Base-by-base conservation (phyloP, 495 filamentous ascomycete species). In the Immersiella caudata region DNA sequence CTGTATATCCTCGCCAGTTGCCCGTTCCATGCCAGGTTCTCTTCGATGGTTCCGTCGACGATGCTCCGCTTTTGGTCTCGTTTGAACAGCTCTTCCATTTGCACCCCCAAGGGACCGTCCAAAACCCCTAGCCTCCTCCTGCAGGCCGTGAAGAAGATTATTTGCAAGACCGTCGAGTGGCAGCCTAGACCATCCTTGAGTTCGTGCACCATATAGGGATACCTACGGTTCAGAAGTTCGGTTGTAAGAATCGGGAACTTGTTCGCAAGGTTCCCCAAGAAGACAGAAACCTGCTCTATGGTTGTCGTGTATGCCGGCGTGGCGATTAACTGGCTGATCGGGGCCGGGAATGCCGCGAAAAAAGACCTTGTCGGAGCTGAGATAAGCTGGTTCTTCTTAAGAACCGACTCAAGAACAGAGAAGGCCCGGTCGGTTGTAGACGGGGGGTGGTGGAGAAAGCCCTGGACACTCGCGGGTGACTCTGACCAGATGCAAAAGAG, bases 121-220 rank as follows among this genome's bases (percentile, higher is more conserved):
- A 25, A 22, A 2, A 80, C 69, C 0, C 77, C 80, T 14, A 82
- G 50, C 24, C 67, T 70, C 63, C 79, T 76, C 33, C 83, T 78
- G 9, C 84, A 80, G 0, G 88, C 85, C 21, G 82, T 81, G 66
- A 89, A 92, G 18, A 90, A 75, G 50, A 90, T 85, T 1, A 67
- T 74, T 69, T 90, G 85, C 12, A 92, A 67, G 2, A 82, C 78
- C 0, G 83, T 78, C 0, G 90, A 91, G 12, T 72, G 75, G 22
- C 90, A 76, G 1, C 72, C 67, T n/a, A 92, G 79, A 18, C 63
- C 55, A 3, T 60, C 66, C 22, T 83, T 68, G 0, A 92, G 75
- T 73, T 93, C 90, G 51, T 83, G 81, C 36, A 89, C 81, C 7
- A 90, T 73, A 11, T 86, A 85, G 22, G 90, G 90, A 71, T 84